A percentile compares a stretch with the other conserved stretches of the same genome.
phyloP scores from a whole-genome alignment of 352 stramenopile species.

The Phytophthora syringae region DNA sequence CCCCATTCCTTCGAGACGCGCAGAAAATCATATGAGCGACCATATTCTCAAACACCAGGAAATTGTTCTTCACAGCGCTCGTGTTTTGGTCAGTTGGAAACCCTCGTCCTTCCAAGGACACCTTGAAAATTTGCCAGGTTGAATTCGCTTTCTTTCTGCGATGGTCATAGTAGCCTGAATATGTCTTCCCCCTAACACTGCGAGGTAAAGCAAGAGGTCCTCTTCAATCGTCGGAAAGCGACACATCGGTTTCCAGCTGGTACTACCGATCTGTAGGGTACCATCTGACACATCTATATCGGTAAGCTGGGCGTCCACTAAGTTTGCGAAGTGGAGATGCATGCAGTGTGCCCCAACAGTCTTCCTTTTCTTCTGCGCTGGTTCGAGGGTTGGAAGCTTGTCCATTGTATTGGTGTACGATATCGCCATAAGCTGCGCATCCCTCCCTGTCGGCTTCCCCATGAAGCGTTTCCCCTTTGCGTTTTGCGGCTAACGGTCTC shows the following conservation, averaged over 20 bases:
- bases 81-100: neutral
- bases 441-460: too few relatives aligned
- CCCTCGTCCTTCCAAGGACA: neutral
- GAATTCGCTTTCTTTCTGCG: too few relatives aligned
- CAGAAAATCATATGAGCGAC: constrained; percentile 33
- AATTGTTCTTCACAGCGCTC: neutral
- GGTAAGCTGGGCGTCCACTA: constrained; percentile 1
- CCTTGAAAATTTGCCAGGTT: too few relatives aligned
- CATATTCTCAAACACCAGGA: constrained; percentile 28
- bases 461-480: too few relatives aligned
- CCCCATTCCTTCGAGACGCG: constrained; percentile 29
- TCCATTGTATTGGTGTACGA: too few relatives aligned
- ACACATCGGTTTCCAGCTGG: neutral
- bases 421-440: too few relatives aligned
- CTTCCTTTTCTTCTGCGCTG: too few relatives aligned
- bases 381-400: too few relatives aligned
- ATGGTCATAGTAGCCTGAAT: constrained; percentile 3
- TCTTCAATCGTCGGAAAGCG: constrained; percentile 6
- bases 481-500: too few relatives aligned
- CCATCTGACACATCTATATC: neutral
- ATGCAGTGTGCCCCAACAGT: too few relatives aligned
- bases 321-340: constrained; percentile 1
- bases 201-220: constrained; percentile 17
- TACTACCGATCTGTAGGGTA: too few relatives aligned
- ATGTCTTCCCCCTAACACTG: constrained; percentile 12